Base-by-base conservation (phyloP, 352 stramenopile genomes). In the Albugo laibachii region DNA sequence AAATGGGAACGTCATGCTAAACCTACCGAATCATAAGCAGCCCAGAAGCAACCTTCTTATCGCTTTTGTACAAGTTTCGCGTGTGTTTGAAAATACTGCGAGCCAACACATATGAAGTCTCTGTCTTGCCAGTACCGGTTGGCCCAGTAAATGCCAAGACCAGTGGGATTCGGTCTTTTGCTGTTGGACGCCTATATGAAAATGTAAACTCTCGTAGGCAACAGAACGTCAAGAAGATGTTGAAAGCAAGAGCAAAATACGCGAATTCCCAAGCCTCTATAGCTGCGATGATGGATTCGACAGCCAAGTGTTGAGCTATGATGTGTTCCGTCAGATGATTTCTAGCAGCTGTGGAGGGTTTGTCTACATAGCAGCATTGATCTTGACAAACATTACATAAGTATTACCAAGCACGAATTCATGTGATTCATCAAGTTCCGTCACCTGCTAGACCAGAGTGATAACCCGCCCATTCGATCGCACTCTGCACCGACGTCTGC, bases 41-140 rank as follows among this genome's bases (percentile, higher is more conserved):
- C 0, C 81, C 80, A 1, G 70, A 73, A 2, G 76, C 56, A 21
- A 79, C 57, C 21, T 58, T 47, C 47, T 83, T 85, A 38, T 81
- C 71, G 36, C 70, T 81, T 44, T 80, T 78, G 0, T 65, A 56
- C 8, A 87, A 59, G 38, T 77, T 81, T 36, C 69, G 73, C 46
- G 72, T 83, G 35, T 68, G 73, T 38, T 80, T 80, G 41, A 95
- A 89, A 16, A 95, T 49, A 51, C 63, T 72, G 59, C 89, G 69
- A 1, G 79, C 78, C 27, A 94, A 58, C 39, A 88, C 58, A 37
- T 84, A 76, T 14, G 82, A 84, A 50, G 79, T 88, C 50, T 94
- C 82, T 13, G 81, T 94, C 61, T 95, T 95, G n/a, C 83, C 83
- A 4, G 77, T 86, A 14, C 83, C 83, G 1, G 83, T 94, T 5